These are phyloP conservation scores for Globisporangium ultimum DNA, from an alignment of 352 stramenopile genomes.

Conservation along the genomic window DNA sequence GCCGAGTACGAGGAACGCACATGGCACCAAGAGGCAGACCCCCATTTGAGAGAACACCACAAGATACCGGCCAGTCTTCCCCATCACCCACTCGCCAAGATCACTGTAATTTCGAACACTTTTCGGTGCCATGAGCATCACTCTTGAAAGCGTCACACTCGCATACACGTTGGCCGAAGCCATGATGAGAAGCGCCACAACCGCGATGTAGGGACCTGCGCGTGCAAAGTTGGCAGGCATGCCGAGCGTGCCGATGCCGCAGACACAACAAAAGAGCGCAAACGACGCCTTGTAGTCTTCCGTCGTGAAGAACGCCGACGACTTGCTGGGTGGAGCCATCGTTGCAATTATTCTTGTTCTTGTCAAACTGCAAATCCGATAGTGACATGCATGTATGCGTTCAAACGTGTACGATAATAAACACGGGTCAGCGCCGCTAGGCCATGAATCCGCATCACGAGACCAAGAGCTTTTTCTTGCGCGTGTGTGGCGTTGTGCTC, in stretches of 20 bases:
- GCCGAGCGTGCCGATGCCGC: neutral
- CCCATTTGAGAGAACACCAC: slow-evolving; percentile 38
- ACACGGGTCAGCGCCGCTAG: too few relatives aligned
- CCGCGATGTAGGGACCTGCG: slow-evolving; percentile 34
- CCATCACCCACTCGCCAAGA: slow-evolving; percentile 43
- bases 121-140: slow-evolving; percentile 37
- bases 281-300: slow-evolving; percentile 3
- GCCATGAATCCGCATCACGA: too few relatives aligned
- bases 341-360: too few relatives aligned
- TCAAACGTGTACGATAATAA: too few relatives aligned
- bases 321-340: neutral
- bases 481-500: too few relatives aligned
- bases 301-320: slow-evolving; percentile 6
- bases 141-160: slow-evolving; percentile 39
- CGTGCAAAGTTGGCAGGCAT: slow-evolving; percentile 55
- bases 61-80: slow-evolving; percentile 32
- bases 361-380: too few relatives aligned
- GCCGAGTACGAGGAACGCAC: slow-evolving; percentile 49
- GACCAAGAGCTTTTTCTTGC: too few relatives aligned
- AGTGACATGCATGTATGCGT: too few relatives aligned
- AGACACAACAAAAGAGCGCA: neutral
- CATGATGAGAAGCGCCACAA: slow-evolving; percentile 49
- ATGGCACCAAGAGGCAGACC: slow-evolving; percentile 40
- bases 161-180: slow-evolving; percentile 44
- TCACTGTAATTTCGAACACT: slow-evolving; percentile 46